Evolutionary conservation across 176 grass and related monocot genomes (phyloP), one percentile per base, ranked within the genome.

Genomic region (Leersia perrieri): DNA sequence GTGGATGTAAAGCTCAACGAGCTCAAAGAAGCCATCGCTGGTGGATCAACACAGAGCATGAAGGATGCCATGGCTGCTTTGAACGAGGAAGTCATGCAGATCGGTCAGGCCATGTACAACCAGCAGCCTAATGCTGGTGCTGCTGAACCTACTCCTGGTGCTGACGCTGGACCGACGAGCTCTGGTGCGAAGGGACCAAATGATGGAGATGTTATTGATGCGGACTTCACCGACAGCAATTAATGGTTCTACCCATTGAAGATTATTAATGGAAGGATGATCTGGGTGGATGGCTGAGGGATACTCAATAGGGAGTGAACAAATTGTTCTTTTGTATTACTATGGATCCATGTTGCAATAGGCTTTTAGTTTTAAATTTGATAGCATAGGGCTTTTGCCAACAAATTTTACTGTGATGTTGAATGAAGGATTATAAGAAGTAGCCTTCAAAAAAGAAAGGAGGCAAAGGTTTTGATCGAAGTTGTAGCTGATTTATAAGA

Each of bases 11-110:
- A 93, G 55, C 86, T 99, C 74, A 83, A 92, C 41, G 96, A 99
- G 67, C 92, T 99, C 66, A 95, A 95, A 68, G 96, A 95, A 3
- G 79, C 90, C 20, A 91, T 99, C 76, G 68, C 90, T n/a, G 83
- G 84, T 69, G 96, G 87, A 72, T 95, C 93, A 39, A 89, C 90
- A 28, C 90, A 99, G 77, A 74, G 57, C 35, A 99, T 99, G 68
- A 99, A 95, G 72, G 91, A 91, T 45, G 82, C 96, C 60, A 99
- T 99, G 84, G 84, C 93, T 25, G 92, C 88, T 28, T 81, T 99
- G 72, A 99, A 99, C 69, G 92, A 99, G 79, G 96, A 99, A 81
- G 96, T 99, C 9, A 89, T 99, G 96, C 96, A 99, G 82, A 89
- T 99, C 1, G 96, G 96, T 0, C 96, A 99, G 67, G 87, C 90